A percentile compares a stretch with the other conserved stretches of the same genome.
phyloP scores from a whole-genome alignment of 2,329 filamentous ascomycete genomes.

The Cryphonectria radicalis region DNA sequence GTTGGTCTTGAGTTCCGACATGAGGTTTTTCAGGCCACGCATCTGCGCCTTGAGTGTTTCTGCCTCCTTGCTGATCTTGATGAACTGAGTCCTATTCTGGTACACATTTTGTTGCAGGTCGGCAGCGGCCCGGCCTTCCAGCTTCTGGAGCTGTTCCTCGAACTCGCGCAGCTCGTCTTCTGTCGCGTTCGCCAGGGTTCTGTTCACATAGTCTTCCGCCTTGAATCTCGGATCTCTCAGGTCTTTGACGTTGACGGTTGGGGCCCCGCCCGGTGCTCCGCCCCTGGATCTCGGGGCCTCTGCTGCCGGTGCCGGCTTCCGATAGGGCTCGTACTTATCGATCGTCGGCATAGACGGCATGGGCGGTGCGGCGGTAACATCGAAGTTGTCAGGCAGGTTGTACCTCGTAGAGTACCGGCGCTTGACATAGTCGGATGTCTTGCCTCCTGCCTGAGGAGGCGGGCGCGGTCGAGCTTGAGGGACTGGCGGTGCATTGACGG shows the following conservation, averaged over 20 bases:
- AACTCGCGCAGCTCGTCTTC: conserved; percentile 86
- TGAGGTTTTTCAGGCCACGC: conserved; percentile 84
- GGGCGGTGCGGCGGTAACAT: conserved; percentile 66
- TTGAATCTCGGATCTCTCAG: conserved; percentile 76
- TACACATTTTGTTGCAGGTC: conserved; percentile 95
- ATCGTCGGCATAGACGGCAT: conserved; percentile 69
- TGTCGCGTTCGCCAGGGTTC: conserved; percentile 79
- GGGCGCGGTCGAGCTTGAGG: conserved; percentile 49
- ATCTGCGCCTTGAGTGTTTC: conserved; percentile 98
- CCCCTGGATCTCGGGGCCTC: conserved; percentile 37
- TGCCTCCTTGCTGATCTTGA: conserved; percentile 98
- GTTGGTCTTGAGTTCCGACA: conserved; percentile 88
- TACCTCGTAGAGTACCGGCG: conserved; percentile 92
- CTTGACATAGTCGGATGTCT: conserved; percentile 86
- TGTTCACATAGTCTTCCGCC: conserved; percentile 59
- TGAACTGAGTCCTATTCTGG: conserved; percentile 96
- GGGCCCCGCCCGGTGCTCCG: conserved; percentile 54
- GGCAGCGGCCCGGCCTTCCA: conserved; percentile 76
- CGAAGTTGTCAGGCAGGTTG: conserved; percentile 71
- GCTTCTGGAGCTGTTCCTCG: conserved; percentile 73
- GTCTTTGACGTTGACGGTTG: conserved; percentile 75
- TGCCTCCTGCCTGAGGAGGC: conserved; percentile 58
- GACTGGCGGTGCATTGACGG: conserved; percentile 33
- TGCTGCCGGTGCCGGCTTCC: conserved; percentile 31
- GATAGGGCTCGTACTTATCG: conserved; percentile 60